Conservation (phyloP, 1,284 basidiomycete species). For the Cutaneotrichosporon dermatis region DNA sequence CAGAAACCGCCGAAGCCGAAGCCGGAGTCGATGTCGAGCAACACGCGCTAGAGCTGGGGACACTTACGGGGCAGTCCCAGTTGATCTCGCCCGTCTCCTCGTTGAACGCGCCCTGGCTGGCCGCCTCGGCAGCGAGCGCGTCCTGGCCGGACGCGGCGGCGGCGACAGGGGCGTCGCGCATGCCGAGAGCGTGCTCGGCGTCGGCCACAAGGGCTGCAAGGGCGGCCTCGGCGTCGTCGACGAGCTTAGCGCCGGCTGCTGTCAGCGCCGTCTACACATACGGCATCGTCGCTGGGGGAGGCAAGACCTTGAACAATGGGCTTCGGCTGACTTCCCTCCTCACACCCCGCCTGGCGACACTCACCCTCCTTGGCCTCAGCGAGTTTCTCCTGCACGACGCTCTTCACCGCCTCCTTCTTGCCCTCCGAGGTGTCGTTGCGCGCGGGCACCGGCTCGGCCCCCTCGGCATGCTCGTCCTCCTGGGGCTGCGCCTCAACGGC, state of each 20-base stretch:
- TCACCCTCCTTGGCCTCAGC: background rate
- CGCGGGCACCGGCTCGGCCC: no score
- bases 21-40: no score
- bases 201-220: constrained; percentile 8
- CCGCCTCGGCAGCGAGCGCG: constrained; percentile 10
- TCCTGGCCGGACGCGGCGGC: background rate
- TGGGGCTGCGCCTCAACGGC: background rate
- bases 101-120: constrained; percentile 59
- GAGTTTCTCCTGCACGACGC: background rate
- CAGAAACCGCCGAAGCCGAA: no score
- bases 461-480: no score
- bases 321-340: background rate
- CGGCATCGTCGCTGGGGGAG: no score
- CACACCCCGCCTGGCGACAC: background rate
- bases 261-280: background rate
- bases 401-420: no score
- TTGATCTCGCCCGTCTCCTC: constrained; percentile 97
- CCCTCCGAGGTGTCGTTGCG: no score
- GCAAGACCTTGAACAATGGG: no score
- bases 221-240: constrained; percentile 4
- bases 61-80: constrained; percentile 78
- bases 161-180: background rate
- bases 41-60: no score
- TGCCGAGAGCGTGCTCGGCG: constrained; percentile 15
- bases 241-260: background rate